These are phyloP conservation scores for Phtheirospermum japonicum DNA, from an alignment of 257 asterid species.

Conservation along the genomic window DNA sequence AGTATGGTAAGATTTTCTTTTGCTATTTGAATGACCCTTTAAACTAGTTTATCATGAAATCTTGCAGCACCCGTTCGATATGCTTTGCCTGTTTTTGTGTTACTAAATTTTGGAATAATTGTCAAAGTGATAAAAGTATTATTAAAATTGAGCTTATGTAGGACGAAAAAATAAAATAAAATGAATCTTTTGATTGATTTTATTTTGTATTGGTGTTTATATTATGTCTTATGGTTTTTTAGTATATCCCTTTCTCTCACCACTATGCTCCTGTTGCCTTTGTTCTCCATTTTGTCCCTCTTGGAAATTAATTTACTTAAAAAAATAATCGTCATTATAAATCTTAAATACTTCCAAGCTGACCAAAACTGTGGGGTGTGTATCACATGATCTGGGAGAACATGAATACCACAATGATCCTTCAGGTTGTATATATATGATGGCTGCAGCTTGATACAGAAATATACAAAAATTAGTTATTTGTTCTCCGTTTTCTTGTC, in stretches of 20 bases:
- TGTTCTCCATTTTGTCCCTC: constrained; percentile 11
- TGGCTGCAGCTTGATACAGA: constrained; percentile 10
- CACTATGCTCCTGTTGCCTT: constrained; percentile 16
- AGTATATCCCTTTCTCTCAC: not conserved
- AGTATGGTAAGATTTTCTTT: constrained; percentile 53
- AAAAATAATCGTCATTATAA: not conserved
- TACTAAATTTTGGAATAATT: constrained; percentile 7
- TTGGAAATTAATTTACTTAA: constrained; percentile 15
- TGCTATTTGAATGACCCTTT: constrained; percentile 17
- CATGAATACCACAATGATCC: not conserved
- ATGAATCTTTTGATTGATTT: constrained; percentile 3
- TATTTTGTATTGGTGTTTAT: not conserved
- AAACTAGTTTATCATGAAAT: constrained; percentile 23
- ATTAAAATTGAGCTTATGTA: not conserved
- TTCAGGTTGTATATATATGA: constrained; percentile 7
- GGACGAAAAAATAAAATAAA: not conserved
- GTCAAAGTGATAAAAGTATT: not conserved
- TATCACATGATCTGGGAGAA: too few species aligned
- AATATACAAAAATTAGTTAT: not conserved
- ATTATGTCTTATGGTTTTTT: constrained; percentile 4
- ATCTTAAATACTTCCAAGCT: constrained; percentile 10
- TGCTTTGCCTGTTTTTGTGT: constrained; percentile 14
- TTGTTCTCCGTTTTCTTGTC: constrained; percentile 6
- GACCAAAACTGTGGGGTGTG: constrained; percentile 3
- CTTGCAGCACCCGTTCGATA: constrained; percentile 13